A percentile compares a stretch with the other conserved stretches of the same genome.
Evolutionary conservation across 2,329 filamentous ascomycete genomes (phyloP).

Genomic region (Alternaria sp.): DNA sequence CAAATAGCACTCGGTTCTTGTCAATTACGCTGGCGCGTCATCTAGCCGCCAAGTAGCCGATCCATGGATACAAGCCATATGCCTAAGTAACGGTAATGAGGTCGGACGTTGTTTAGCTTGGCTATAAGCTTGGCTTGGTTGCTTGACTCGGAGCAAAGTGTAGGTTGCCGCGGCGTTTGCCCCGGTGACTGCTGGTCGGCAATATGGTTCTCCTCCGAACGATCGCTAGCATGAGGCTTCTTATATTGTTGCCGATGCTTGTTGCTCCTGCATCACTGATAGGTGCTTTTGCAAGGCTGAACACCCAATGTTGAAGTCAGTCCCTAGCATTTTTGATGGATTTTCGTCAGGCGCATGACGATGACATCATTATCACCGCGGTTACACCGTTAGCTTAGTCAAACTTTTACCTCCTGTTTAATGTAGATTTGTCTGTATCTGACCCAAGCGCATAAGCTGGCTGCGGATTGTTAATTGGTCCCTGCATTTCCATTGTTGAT

Average conservation of each 20-base stretch:
- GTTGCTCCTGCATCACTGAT: neutral
- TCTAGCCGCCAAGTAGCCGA: slow-evolving; percentile 1
- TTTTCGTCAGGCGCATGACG: neutral
- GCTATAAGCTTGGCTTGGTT: neutral
- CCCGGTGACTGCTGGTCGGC: neutral
- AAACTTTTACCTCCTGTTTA: neutral
- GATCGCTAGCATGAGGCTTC: neutral
- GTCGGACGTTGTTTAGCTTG: neutral
- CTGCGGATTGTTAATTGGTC: too few relatives aligned
- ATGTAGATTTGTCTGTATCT: neutral
- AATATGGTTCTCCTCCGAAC: neutral
- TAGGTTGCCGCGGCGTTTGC: slow-evolving; percentile 1
- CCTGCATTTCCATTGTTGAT: too few relatives aligned
- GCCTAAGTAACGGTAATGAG: neutral
- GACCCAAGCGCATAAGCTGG: too few relatives aligned
- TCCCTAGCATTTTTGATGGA: neutral
- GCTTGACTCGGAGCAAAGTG: neutral
- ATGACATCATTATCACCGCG: neutral
- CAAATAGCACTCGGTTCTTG: neutral
- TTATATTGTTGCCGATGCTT: neutral
- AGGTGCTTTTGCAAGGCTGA: neutral
- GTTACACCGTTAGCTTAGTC: neutral
- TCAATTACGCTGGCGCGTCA: neutral
- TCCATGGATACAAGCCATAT: neutral
- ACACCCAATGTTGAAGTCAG: neutral